Evolutionary conservation across 129 eudicot genomes (phyloP).

Genomic region (Centrapalus pauciflorus): DNA sequence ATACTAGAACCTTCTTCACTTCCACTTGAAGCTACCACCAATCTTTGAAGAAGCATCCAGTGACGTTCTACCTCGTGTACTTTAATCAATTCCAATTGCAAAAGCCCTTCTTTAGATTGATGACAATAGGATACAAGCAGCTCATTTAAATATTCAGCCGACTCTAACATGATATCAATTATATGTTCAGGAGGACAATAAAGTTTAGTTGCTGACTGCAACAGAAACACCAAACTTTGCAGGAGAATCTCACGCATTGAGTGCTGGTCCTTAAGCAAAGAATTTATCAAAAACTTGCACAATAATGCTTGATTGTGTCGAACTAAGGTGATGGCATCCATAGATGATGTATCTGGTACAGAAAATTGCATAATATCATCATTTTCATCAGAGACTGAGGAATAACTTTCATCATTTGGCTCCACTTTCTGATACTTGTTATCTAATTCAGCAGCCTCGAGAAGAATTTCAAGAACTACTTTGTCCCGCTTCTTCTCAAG

Average conservation of each 20-base stretch:
- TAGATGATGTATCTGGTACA: constrained; percentile 37
- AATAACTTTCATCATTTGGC: constrained; percentile 24
- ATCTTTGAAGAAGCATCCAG: constrained; percentile 76
- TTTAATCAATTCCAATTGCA: constrained; percentile 38
- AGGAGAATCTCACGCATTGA: constrained; percentile 83
- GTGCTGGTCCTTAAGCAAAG: constrained; percentile 54
- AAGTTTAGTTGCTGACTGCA: constrained; percentile 79
- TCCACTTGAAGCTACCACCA: constrained; percentile 87
- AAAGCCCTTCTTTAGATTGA: constrained; percentile 54
- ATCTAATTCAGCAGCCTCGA: constrained; percentile 89
- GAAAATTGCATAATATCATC: constrained; percentile 55
- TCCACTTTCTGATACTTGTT: constrained; percentile 31
- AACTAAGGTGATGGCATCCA: constrained; percentile 85
- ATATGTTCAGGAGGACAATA: constrained; percentile 67
- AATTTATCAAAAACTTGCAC: constrained; percentile 60
- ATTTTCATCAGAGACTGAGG: constrained; percentile 34
- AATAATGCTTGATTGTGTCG: constrained; percentile 73
- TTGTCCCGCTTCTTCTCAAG: constrained; percentile 82
- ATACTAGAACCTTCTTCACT: constrained; percentile 38
- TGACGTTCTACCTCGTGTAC: constrained; percentile 61
- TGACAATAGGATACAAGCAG: constrained; percentile 46
- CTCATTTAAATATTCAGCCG: constrained; percentile 60
- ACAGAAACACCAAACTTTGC: constrained; percentile 74
- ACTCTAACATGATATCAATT: constrained; percentile 65
- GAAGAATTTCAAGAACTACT: constrained; percentile 72